Percentiles rank a stretch among this genome's conserved stretches.
phyloP scores from a whole-genome alignment of 2,329 filamentous ascomycete genomes.

The Thelonectria blattea region DNA sequence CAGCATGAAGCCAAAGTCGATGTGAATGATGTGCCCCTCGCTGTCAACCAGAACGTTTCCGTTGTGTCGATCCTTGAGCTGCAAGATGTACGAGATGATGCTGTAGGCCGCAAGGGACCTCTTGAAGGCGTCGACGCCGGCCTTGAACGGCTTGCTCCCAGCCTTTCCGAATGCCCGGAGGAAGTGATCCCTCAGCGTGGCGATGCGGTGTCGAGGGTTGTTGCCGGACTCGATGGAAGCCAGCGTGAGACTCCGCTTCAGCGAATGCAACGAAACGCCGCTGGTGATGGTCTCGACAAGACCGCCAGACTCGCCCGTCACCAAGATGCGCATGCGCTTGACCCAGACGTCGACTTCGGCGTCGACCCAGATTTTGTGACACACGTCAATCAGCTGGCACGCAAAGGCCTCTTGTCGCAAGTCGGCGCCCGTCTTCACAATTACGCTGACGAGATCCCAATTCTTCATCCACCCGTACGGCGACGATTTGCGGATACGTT shows the following conservation, averaged over 20 bases:
- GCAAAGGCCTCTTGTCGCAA: constrained; percentile 86
- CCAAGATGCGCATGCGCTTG: constrained; percentile 84
- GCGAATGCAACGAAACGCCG: constrained; percentile 83
- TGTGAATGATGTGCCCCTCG: constrained; percentile 85
- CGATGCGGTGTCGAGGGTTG: constrained; percentile 77
- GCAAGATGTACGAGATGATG: constrained; percentile 82
- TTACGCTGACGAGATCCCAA: constrained; percentile 86
- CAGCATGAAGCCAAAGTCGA: constrained; percentile 90
- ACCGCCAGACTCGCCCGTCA: constrained; percentile 83
- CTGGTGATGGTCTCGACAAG: constrained; percentile 89
- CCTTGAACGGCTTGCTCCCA: constrained; percentile 71
- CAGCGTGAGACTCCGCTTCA: constrained; percentile 82
- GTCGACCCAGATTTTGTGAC: constrained; percentile 81
- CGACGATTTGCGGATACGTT: constrained; percentile 81
- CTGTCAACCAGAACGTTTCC: constrained; percentile 87
- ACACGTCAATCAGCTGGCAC: constrained; percentile 82
- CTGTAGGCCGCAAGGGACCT: constrained; percentile 85
- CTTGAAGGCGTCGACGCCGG: constrained; percentile 79
- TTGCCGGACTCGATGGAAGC: constrained; percentile 74
- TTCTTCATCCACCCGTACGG: constrained; percentile 91
- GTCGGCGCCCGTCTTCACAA: constrained; percentile 86
- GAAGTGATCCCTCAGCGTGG: constrained; percentile 82
- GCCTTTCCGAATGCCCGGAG: constrained; percentile 77
- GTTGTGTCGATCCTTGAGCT: constrained; percentile 86
- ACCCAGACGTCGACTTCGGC: constrained; percentile 82